These are phyloP conservation scores for Erysimum cheiranthoides DNA, from an alignment of 345 rosid genomes.

Conservation along the genomic window DNA sequence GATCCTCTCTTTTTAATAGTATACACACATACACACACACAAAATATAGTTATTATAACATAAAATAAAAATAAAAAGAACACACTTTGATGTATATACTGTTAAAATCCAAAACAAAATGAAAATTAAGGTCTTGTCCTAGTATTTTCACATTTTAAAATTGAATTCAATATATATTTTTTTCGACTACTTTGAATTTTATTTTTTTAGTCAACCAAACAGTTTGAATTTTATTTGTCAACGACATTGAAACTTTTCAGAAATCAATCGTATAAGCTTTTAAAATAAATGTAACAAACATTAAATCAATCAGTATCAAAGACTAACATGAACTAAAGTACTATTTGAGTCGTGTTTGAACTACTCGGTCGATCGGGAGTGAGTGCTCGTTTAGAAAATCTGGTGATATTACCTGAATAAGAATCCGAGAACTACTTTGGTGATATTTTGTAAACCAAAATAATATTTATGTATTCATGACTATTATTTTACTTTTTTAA, in stretches of 20 bases:
- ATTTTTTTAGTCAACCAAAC: conserved; percentile 1
- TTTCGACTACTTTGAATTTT: background rate
- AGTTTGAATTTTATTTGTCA: background rate
- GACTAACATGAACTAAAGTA: conserved; percentile 38
- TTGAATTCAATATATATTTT: background rate
- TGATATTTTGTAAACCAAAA: conserved; percentile 13
- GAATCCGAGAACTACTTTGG: conserved; percentile 17
- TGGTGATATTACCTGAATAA: conserved; percentile 27
- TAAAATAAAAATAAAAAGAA: too few relatives aligned
- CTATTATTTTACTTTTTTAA: background rate
- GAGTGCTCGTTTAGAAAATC: conserved; percentile 13
- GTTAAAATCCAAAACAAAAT: background rate
- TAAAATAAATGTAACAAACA: background rate
- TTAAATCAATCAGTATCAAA: conserved; percentile 29
- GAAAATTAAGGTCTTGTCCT: background rate
- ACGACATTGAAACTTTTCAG: background rate
- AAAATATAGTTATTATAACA: too few relatives aligned
- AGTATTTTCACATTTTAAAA: background rate
- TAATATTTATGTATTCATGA: background rate
- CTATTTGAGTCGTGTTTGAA: conserved; percentile 37
- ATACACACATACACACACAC: too few relatives aligned
- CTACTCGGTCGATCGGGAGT: conserved; percentile 33
- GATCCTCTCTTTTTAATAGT: too few relatives aligned
- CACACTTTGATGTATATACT: background rate
- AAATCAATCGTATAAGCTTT: background rate